These are phyloP conservation scores for Artomyces pyxidatus DNA, from an alignment of 768 basidiomycete species.

Conservation along the genomic window DNA sequence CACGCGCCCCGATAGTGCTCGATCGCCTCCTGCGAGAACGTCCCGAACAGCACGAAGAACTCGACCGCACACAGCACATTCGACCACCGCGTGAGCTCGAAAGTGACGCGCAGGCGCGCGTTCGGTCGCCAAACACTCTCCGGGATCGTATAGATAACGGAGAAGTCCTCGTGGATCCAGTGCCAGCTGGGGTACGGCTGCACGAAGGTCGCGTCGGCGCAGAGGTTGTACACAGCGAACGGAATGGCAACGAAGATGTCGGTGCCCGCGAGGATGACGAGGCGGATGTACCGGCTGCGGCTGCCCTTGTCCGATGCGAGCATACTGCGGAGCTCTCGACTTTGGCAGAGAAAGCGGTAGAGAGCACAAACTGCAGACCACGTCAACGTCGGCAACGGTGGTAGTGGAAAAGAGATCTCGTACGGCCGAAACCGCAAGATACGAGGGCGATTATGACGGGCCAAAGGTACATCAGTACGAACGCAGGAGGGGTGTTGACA, in stretches of 20 bases:
- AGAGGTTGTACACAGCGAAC: background rate
- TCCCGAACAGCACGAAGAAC: background rate
- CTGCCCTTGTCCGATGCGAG: background rate
- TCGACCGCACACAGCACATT: background rate
- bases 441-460: background rate
- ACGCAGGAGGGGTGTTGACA: background rate
- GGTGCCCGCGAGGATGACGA: background rate
- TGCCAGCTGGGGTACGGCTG: background rate
- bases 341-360: background rate
- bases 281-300: background rate
- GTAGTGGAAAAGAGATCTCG: background rate
- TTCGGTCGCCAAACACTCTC: background rate
- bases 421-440: background rate
- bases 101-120: background rate
- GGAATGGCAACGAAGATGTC: background rate
- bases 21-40: too few species aligned
- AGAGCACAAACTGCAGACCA: background rate
- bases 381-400: background rate
- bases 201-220: background rate
- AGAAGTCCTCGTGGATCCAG: background rate
- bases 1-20: too few species aligned
- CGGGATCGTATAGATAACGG: background rate
- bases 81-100: background rate
- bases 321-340: background rate
- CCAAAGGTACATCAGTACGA: background rate